phyloP scores from a whole-genome alignment of 1,284 basidiomycete genomes.

The Anthracocystis walkeri region DNA sequence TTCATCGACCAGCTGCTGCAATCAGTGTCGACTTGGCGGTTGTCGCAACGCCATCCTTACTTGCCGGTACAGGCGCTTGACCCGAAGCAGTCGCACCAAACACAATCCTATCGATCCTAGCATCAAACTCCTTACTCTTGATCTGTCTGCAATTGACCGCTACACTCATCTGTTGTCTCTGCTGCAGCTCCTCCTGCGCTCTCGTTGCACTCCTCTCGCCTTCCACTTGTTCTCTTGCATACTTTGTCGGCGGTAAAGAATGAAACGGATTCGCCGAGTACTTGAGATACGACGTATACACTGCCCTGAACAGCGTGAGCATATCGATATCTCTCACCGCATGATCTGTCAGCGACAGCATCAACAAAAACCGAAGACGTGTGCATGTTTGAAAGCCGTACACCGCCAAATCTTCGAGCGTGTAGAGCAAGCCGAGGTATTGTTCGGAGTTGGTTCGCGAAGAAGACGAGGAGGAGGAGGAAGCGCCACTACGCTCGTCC shows the following conservation, averaged over 20 bases:
- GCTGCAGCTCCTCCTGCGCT: slow-evolving; percentile 20
- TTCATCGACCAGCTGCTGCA: slow-evolving; percentile 11
- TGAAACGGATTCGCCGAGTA: slow-evolving; percentile 70
- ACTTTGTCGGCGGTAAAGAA: slow-evolving; percentile 24
- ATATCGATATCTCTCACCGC: slow-evolving; percentile 69
- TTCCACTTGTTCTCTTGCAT: background rate
- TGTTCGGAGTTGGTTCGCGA: slow-evolving; percentile 60
- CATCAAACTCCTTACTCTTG: slow-evolving; percentile 36
- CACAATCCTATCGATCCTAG: slow-evolving; percentile 37
- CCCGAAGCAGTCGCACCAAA: slow-evolving; percentile 10
- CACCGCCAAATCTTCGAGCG: slow-evolving; percentile 69
- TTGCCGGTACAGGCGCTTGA: background rate
- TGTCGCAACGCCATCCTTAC: background rate
- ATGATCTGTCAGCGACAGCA: slow-evolving; percentile 65
- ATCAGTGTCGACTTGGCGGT: slow-evolving; percentile 2
- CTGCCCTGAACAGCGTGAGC: slow-evolving; percentile 69
- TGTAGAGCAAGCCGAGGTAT: slow-evolving; percentile 69
- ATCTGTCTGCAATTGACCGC: slow-evolving; percentile 39
- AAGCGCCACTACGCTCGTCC: slow-evolving; percentile 62
- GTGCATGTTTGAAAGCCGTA: slow-evolving; percentile 70
- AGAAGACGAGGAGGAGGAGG: slow-evolving; percentile 13
- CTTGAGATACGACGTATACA: slow-evolving; percentile 68
- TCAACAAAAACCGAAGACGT: slow-evolving; percentile 65
- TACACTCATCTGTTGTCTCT: slow-evolving; percentile 17
- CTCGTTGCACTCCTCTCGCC: background rate